Conservation (phyloP, 139 green algal species). For the Chlorella sp. region DNA sequence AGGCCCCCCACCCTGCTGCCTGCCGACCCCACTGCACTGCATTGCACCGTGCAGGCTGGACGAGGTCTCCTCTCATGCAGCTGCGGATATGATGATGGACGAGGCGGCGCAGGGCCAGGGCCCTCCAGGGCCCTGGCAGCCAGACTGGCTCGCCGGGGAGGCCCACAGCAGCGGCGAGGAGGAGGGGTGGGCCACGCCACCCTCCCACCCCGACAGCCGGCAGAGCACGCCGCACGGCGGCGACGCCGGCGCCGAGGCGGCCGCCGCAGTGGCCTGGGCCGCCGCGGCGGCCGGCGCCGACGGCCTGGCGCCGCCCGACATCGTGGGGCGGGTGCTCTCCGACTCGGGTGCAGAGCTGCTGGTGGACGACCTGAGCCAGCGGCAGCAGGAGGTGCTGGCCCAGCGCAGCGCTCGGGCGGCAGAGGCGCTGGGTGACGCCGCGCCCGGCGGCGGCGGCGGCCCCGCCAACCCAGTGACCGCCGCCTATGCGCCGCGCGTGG, state of each 20-base stretch:
- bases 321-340: constrained; percentile 11
- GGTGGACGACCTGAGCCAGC: not conserved
- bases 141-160: not conserved
- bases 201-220: constrained; percentile 19
- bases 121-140: no score
- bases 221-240: not conserved
- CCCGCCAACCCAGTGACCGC: no score
- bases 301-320: constrained; percentile 10
- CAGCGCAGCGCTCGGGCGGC: not conserved
- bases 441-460: not conserved
- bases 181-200: constrained; percentile 8
- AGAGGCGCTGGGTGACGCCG: not conserved
- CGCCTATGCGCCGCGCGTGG: no score
- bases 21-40: not conserved
- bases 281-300: not conserved
- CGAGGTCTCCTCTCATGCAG: no score
- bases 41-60: constrained; percentile 21
- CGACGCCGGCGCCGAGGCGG: not conserved
- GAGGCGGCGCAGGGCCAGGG: no score
- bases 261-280: not conserved
- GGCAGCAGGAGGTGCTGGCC: not conserved
- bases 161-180: not conserved
- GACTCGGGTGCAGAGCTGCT: constrained; percentile 9
- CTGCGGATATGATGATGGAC: no score
- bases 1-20: not conserved